phyloP scores from a whole-genome alignment of 495 filamentous ascomycete genomes.

The Barbatosphaeria neglecta region DNA sequence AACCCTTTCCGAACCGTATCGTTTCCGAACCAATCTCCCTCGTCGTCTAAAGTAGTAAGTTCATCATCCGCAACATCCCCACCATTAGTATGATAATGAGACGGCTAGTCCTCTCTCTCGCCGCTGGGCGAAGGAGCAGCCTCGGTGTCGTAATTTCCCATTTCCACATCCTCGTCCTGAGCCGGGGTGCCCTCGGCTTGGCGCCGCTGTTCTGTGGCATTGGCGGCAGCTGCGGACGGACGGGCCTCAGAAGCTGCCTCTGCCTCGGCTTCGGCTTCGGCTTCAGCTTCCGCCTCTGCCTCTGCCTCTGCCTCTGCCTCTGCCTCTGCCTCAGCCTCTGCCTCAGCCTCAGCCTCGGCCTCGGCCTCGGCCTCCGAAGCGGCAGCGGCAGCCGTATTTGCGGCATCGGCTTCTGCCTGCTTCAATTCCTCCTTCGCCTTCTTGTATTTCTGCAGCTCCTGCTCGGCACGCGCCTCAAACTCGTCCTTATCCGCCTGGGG shows the following conservation, averaged over 20 bases:
- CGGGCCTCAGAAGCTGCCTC: conserved; percentile 7
- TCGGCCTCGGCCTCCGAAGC: conserved; percentile 7
- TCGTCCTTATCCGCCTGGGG: conserved; percentile 31
- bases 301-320: conserved; percentile 6
- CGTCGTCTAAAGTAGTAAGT: too few species aligned
- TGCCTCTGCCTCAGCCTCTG: conserved; percentile 8
- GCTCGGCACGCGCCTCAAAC: conserved; percentile 28
- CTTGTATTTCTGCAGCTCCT: conserved; percentile 27
- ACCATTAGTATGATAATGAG: neutral
- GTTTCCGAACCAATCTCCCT: too few species aligned
- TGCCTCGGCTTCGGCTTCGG: conserved; percentile 18
- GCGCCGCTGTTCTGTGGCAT: neutral
- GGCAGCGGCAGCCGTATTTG: conserved; percentile 5
- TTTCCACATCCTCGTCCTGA: conserved; percentile 30
- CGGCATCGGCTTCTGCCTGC: conserved; percentile 21
- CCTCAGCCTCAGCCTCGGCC: conserved; percentile 7
- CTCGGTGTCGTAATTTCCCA: conserved; percentile 26
- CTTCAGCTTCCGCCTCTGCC: neutral
- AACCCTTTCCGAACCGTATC: too few species aligned
- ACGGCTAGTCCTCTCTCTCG: neutral
- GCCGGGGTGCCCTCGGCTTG: conserved; percentile 4
- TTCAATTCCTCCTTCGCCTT: conserved; percentile 13
- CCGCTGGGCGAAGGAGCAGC: neutral
- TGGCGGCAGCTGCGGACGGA: neutral
- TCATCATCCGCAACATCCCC: neutral